Evolutionary conservation across 2,329 filamentous ascomycete species (phyloP).

Genomic region (Canariomyces notabilis): DNA sequence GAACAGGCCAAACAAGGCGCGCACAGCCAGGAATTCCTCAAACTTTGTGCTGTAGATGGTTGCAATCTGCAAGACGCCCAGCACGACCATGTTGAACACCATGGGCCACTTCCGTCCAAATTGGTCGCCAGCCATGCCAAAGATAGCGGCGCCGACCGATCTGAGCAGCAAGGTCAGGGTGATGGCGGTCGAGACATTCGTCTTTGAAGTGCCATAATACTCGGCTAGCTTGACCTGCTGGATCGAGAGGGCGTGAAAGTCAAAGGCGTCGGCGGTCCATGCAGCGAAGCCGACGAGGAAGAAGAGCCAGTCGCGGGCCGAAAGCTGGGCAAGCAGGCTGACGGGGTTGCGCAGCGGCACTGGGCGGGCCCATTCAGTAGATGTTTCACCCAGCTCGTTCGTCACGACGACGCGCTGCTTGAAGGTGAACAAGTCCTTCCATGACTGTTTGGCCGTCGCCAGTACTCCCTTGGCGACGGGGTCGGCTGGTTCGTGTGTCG

Average conservation of each 20-base stretch:
- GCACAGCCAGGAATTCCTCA: slow-evolving; percentile 67
- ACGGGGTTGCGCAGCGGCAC: slow-evolving; percentile 66
- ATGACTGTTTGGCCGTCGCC: slow-evolving; percentile 27
- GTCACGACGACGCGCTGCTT: slow-evolving; percentile 65
- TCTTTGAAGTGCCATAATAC: slow-evolving; percentile 49
- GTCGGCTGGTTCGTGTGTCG: slow-evolving; percentile 51
- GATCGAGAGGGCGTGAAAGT: slow-evolving; percentile 76
- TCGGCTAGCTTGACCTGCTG: slow-evolving; percentile 65
- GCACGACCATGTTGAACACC: slow-evolving; percentile 68
- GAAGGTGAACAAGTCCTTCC: slow-evolving; percentile 46
- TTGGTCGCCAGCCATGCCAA: slow-evolving; percentile 72
- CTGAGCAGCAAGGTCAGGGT: slow-evolving; percentile 70
- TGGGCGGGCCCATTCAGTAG: slow-evolving; percentile 63
- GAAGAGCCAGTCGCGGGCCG: slow-evolving; percentile 65
- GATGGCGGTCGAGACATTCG: slow-evolving; percentile 68
- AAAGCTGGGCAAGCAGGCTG: slow-evolving; percentile 60
- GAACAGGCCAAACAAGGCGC: slow-evolving; percentile 69
- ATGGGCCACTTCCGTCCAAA: slow-evolving; percentile 82
- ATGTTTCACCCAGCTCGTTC: slow-evolving; percentile 60
- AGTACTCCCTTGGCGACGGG: slow-evolving; percentile 59
- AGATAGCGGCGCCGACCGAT: slow-evolving; percentile 68
- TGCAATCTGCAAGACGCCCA: slow-evolving; percentile 59
- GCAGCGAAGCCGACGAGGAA: slow-evolving; percentile 68
- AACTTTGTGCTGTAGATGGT: slow-evolving; percentile 74
- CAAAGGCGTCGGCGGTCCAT: slow-evolving; percentile 79